A percentile compares a stretch with the other conserved stretches of the same genome.
These are phyloP conservation scores for Przewalskia tangutica DNA, from an alignment of 257 asterid genomes.

Conservation along the genomic window DNA sequence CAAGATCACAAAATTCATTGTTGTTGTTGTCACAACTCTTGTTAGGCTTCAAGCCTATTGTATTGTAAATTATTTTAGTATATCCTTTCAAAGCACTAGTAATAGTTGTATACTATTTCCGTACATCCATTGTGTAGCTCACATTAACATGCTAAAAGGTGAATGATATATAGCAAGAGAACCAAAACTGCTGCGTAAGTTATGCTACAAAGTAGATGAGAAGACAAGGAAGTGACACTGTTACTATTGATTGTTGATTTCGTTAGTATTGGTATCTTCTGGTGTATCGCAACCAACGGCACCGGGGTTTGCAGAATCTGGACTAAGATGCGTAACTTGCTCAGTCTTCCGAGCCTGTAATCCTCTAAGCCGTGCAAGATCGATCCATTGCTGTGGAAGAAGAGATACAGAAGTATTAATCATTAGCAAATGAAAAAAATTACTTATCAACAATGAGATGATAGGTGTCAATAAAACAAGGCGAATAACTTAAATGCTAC, in stretches of 20 bases:
- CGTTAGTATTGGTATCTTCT: constrained; percentile 49
- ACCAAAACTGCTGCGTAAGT: constrained; percentile 10
- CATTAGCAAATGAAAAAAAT: constrained; percentile 9
- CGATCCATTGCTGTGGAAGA: constrained; percentile 88
- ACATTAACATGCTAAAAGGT: constrained; percentile 4
- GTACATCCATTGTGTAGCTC: no score
- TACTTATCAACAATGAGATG: not conserved
- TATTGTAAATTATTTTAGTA: no score
- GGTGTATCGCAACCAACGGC: constrained; percentile 36
- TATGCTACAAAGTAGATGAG: not conserved
- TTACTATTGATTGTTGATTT: constrained; percentile 38
- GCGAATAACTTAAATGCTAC: not conserved
- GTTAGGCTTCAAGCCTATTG: no score
- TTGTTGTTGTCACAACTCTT: no score
- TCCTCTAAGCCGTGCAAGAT: constrained; percentile 80
- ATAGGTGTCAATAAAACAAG: not conserved
- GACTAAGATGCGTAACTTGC: constrained; percentile 17
- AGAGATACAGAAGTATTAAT: constrained; percentile 6
- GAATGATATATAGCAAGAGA: not conserved
- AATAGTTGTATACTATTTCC: no score
- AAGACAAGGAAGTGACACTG: not conserved
- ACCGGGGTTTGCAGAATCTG: constrained; percentile 37
- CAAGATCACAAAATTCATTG: no score
- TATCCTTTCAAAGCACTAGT: no score
- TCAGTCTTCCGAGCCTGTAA: constrained; percentile 60